Base-by-base conservation (phyloP, 1,284 basidiomycete genomes). In the Heliocybe sulcata region DNA sequence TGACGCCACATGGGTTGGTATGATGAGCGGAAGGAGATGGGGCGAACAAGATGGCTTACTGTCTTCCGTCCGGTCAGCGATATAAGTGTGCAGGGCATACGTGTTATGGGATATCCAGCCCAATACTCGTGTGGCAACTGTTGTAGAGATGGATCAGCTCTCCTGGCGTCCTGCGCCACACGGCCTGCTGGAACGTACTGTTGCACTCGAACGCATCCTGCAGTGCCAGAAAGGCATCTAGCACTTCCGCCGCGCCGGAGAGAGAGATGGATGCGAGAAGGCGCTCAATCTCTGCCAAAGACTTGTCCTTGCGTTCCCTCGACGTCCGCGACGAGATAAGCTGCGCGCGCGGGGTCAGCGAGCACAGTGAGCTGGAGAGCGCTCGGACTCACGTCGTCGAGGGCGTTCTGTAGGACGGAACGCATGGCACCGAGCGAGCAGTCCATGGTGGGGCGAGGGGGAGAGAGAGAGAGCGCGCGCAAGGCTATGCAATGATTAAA, bases 131-230 rank as follows among this genome's bases (percentile, higher is more conserved):
- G 77, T 77, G 9, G 84, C 79, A 33, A 90, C 88, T 88, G 53
- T n/a, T n/a, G 54, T 26, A 35, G 52, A 35, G 11, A 23, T 35
- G 52, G 35, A 61, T 45, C 25, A n/a, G 22, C 10, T 10, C n/a
- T 16, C 16, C 10, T 52, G 20, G 26, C 26, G 38, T 16, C 8
- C n/a, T 8, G 22, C 27, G 31, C n/a, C 51, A 1, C 51, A n/a
- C 26, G 8, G 27, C 9, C n/a, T 26, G 20, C 35, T 20, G 20
- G 61, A 2, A 65, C 86, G 55, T 61, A 90, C 90, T 71, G 63
- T 92, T 92, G 65, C 82, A 87, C 64, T 90, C 82, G 61, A 91
- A 89, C 1, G 80, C 80, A 60, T 88, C 81, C 64, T 92, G 90
- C 27, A 88, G 69, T 1, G 77, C 72, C 16, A 85, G 66, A 67